A percentile compares a stretch with the other conserved stretches of the same genome.
Conservation (phyloP, 2,329 filamentous ascomycete genomes). For the Stemphylium vesicarium region DNA sequence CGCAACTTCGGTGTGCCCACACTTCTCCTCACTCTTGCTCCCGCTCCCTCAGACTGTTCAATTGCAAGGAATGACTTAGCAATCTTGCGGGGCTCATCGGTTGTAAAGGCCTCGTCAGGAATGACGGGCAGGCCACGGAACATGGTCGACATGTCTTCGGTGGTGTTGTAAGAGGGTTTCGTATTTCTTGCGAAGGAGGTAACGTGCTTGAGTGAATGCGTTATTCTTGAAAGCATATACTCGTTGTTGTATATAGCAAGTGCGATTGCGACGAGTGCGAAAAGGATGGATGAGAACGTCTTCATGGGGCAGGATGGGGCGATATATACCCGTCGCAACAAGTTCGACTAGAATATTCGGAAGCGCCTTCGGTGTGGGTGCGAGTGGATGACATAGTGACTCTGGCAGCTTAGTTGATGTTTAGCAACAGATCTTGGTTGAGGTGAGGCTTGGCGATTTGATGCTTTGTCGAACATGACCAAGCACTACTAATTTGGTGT, state of each 20-base stretch:
- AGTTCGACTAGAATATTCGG: slow-evolving; percentile 43
- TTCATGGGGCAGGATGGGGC: slow-evolving; percentile 43
- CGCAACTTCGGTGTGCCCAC: slow-evolving; percentile 83
- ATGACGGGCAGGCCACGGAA: slow-evolving; percentile 60
- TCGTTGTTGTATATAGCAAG: slow-evolving; percentile 48
- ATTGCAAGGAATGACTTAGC: slow-evolving; percentile 81
- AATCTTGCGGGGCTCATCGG: slow-evolving; percentile 70
- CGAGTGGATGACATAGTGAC: slow-evolving; percentile 25
- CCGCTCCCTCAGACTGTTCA: slow-evolving; percentile 87
- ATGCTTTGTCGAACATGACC: slow-evolving; percentile 31
- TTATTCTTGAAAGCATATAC: slow-evolving; percentile 52
- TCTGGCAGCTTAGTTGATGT: slow-evolving; percentile 33
- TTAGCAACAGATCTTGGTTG: slow-evolving; percentile 32
- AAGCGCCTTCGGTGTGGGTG: slow-evolving; percentile 15
- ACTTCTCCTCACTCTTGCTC: slow-evolving; percentile 83
- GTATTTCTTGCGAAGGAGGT: slow-evolving; percentile 28
- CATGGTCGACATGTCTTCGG: slow-evolving; percentile 41
- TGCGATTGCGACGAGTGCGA: slow-evolving; percentile 51
- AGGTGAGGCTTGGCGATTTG: slow-evolving; percentile 13
- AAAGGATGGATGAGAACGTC: slow-evolving; percentile 50
- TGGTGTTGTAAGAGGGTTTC: slow-evolving; percentile 29
- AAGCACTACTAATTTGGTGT: slow-evolving; percentile 21
- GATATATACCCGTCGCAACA: slow-evolving; percentile 42
- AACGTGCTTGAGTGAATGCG: slow-evolving; percentile 38
- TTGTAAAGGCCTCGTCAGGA: slow-evolving; percentile 47